These are phyloP conservation scores for Cyclostephanos tholiformis DNA, from an alignment of 108 stramenopile genomes.

Conservation along the genomic window DNA sequence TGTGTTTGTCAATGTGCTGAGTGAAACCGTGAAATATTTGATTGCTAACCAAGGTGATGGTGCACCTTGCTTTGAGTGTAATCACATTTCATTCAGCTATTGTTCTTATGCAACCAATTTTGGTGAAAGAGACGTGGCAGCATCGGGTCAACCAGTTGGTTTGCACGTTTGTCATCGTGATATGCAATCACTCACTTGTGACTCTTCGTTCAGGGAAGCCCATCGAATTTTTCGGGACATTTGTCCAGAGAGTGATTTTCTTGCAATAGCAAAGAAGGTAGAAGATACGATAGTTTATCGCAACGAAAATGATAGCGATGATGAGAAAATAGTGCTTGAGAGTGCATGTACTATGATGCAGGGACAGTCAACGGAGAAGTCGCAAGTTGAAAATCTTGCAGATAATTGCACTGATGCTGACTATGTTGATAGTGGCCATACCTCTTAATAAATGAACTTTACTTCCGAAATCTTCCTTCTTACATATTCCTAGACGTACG, in stretches of 20 bases:
- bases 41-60: slow-evolving; percentile 26
- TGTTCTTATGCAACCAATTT: slow-evolving; percentile 12
- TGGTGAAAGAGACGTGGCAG: neutral
- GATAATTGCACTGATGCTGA: neutral
- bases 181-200: slow-evolving; percentile 59
- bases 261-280: slow-evolving; percentile 58
- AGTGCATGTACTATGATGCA: slow-evolving; percentile 72
- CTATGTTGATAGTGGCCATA: too few species aligned
- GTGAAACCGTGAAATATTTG: slow-evolving; percentile 32
- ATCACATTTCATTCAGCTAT: slow-evolving; percentile 54
- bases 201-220: slow-evolving; percentile 77
- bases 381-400: neutral
- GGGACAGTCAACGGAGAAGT: neutral
- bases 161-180: slow-evolving; percentile 56
- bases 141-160: slow-evolving; percentile 33
- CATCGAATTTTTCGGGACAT: slow-evolving; percentile 65
- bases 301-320: slow-evolving; percentile 60
- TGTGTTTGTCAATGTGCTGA: slow-evolving; percentile 41
- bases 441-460: too few species aligned
- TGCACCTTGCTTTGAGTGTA: slow-evolving; percentile 20
- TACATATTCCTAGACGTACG: too few species aligned
- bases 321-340: slow-evolving; percentile 65
- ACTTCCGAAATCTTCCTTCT: too few species aligned
- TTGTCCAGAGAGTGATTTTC: slow-evolving; percentile 72
- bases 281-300: slow-evolving; percentile 62